phyloP scores from a whole-genome alignment of 805 yeast genomes.

The Torulaspora microellipsoides region DNA sequence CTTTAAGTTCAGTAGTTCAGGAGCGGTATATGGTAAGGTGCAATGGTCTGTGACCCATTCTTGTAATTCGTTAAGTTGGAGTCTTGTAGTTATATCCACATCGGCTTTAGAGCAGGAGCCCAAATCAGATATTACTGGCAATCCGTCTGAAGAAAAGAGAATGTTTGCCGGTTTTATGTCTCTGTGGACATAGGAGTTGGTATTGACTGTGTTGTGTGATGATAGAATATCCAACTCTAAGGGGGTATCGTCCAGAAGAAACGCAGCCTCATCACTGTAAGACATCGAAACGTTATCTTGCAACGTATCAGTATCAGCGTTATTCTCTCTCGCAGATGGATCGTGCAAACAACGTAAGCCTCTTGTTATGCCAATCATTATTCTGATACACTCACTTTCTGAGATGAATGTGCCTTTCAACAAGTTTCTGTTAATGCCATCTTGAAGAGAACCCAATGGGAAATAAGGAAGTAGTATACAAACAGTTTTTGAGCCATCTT shows the following conservation, averaged over 20 bases:
- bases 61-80: conserved; percentile 69
- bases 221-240: conserved; percentile 17
- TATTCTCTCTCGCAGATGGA: conserved; percentile 19
- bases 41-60: conserved; percentile 75
- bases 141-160: conserved; percentile 68
- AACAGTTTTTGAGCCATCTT: conserved; percentile 75
- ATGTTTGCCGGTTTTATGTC: conserved; percentile 89
- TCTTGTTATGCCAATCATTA: conserved; percentile 64
- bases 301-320: conserved; percentile 7
- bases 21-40: conserved; percentile 83
- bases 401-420: conserved; percentile 49
- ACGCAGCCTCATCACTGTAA: conserved; percentile 29
- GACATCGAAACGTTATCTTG: conserved; percentile 18
- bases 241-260: conserved; percentile 17
- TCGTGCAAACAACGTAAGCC: conserved; percentile 74
- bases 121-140: conserved; percentile 77
- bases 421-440: conserved; percentile 61
- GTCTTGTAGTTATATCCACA: conserved; percentile 49
- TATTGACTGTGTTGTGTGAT: conserved; percentile 7
- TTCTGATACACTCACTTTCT: conserved; percentile 58
- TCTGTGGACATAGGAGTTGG: conserved; percentile 60
- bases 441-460: conserved; percentile 71
- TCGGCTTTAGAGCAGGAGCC: conserved; percentile 75
- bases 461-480: conserved; percentile 78
- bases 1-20: conserved; percentile 77